These are phyloP conservation scores for Eutrema yunnanense DNA, from an alignment of 345 rosid species.

Conservation along the genomic window DNA sequence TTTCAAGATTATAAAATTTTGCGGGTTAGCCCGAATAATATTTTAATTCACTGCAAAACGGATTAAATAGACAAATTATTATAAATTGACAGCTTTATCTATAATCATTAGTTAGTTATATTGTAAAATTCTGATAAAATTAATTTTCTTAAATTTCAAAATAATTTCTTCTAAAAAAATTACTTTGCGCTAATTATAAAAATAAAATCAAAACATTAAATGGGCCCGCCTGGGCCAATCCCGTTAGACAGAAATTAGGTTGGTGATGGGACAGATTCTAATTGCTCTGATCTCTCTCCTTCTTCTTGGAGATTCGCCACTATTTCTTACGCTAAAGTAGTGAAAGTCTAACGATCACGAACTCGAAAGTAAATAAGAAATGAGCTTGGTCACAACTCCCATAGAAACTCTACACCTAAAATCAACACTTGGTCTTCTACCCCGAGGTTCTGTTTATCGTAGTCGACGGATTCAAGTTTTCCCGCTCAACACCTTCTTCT, in stretches of 20 bases:
- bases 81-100: too few relatives aligned
- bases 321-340: background rate
- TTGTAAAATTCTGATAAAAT: too few relatives aligned
- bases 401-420: background rate
- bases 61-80: too few relatives aligned
- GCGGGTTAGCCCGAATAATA: too few relatives aligned
- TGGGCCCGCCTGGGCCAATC: background rate
- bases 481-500: conserved; percentile 18
- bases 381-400: conserved; percentile 9
- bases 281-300: background rate
- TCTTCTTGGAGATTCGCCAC: background rate
- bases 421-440: conserved; percentile 8
- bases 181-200: background rate
- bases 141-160: too few relatives aligned
- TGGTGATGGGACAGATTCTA: background rate
- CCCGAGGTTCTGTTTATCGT: background rate
- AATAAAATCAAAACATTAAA: background rate
- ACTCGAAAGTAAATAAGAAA: background rate
- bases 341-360: background rate
- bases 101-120: too few relatives aligned
- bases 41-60: too few relatives aligned
- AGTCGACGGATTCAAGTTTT: conserved; percentile 1
- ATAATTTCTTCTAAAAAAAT: too few relatives aligned
- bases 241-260: background rate
- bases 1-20: too few relatives aligned